These are phyloP conservation scores for Penicillium sp. DNA, from an alignment of 2,329 filamentous ascomycete genomes.

Conservation along the genomic window DNA sequence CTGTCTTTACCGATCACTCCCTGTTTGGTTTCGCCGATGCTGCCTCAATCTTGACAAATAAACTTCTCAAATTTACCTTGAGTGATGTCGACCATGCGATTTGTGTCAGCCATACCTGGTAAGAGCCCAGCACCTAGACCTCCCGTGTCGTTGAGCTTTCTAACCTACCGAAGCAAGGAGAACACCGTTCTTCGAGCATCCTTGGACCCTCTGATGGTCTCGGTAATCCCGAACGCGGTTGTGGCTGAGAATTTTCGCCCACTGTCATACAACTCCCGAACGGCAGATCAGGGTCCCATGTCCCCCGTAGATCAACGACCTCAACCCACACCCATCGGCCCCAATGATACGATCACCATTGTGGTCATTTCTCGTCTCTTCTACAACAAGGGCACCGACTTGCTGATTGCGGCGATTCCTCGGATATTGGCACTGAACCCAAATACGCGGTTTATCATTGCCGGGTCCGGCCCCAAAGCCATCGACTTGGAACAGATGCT, in stretches of 20 bases:
- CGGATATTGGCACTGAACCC: slow-evolving; percentile 83
- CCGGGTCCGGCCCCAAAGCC: slow-evolving; percentile 89
- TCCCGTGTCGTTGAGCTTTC: not conserved
- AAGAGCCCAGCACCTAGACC: slow-evolving; percentile 20
- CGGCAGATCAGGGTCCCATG: slow-evolving; percentile 21
- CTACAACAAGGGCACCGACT: slow-evolving; percentile 97
- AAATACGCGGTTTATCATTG: slow-evolving; percentile 94
- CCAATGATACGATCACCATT: slow-evolving; percentile 85
- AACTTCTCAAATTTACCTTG: slow-evolving; percentile 88
- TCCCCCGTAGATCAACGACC: slow-evolving; percentile 37
- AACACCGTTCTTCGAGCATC: slow-evolving; percentile 94
- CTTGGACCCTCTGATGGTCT: slow-evolving; percentile 92
- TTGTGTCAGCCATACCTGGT: slow-evolving; percentile 98
- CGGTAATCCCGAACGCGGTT: slow-evolving; percentile 94
- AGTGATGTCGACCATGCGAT: slow-evolving; percentile 98
- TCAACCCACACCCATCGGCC: slow-evolving; percentile 64
- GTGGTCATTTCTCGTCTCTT: slow-evolving; percentile 96
- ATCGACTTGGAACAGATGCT: slow-evolving; percentile 99
- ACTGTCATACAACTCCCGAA: slow-evolving; percentile 47
- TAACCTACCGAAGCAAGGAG: slow-evolving; percentile 64
- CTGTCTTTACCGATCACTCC: slow-evolving; percentile 96
- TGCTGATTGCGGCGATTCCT: slow-evolving; percentile 92
- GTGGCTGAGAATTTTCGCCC: slow-evolving; percentile 95
- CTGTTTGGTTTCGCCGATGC: slow-evolving; percentile 97
- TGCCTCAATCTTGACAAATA: slow-evolving; percentile 92